Base-by-base conservation (phyloP, 805 yeast genomes). In the Nematodospora valgi region DNA sequence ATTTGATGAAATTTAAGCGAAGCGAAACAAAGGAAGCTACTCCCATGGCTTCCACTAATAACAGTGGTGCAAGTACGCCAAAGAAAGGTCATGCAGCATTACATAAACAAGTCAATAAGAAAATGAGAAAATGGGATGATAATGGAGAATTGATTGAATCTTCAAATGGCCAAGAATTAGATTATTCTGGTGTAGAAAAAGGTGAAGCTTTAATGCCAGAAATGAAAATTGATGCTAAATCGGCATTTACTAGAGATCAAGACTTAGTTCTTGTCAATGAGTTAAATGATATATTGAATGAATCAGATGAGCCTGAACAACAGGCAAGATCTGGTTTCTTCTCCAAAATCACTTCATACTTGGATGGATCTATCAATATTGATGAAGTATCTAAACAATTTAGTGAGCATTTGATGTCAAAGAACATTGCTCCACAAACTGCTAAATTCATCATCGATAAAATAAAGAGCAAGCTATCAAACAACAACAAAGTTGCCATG, bases 351-450 rank as follows among this genome's bases (percentile, higher is more conserved):
- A 29, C 63, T 0, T 58, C 66, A 3, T 67, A 58, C 38, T 64
- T 67, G 25, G 70, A 70, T 4, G 49, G 59, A 3, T 47, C 60
- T 0, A 53, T 57, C 3, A 54, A 88, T 51, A 66, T 91, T 38
- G 72, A 72, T 24, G 77, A 79, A 27, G 80, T 86, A 2, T 62
- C 85, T 15, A 69, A 69, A 25, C 76, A 80, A 28, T 72, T 93
- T 59, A 73, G 77, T 36, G 83, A 85, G 39, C 94, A 86, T 48
- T 66, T 91, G 37, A 76, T 93, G 41, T 70, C 82, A 43, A 91
- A 89, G 49, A 91, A 91, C 50, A 93, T 91, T 21, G 93, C 97
- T 3, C 93, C 95, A 8, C 85, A 83, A 39, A 95, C 88, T 2
- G 93, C 98, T 0, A 77, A 70, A 26, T 72, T 76, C 30, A 70